A percentile compares a stretch with the other conserved stretches of the same genome.
Conservation (phyloP, 495 filamentous ascomycete genomes). For the Xylaria castorea region DNA sequence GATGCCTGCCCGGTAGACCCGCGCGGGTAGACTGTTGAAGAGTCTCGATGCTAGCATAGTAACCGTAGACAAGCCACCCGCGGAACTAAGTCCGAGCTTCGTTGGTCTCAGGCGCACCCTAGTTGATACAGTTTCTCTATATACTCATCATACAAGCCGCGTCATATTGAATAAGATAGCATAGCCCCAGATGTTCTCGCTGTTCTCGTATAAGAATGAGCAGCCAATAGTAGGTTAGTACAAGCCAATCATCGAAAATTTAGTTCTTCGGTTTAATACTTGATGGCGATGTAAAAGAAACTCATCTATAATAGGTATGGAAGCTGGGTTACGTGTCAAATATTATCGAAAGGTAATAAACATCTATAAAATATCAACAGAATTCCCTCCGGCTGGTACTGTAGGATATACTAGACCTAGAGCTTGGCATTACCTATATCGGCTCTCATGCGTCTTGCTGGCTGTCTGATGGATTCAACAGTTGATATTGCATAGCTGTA, state of each 20-base stretch:
- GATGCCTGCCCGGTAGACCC: not conserved
- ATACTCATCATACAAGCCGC: not conserved
- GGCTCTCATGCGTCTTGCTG: not conserved
- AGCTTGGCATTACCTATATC: not conserved
- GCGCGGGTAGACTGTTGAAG: not conserved
- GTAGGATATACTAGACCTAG: not conserved
- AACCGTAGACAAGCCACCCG: not conserved
- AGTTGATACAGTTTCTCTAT: not conserved
- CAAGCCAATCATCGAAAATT: no score
- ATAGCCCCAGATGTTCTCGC: not conserved
- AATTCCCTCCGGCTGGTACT: not conserved
- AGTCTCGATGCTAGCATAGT: not conserved
- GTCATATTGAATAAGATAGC: not conserved
- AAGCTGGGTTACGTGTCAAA: not conserved
- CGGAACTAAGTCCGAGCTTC: not conserved
- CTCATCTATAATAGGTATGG: not conserved
- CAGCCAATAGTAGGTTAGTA: not conserved
- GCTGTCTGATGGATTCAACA: not conserved
- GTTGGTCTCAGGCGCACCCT: not conserved
- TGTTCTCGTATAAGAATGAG: not conserved
- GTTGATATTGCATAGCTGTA: not conserved
- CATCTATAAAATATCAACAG: not conserved
- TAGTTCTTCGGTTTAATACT: not conserved
- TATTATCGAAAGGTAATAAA: not conserved
- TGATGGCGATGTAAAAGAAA: not conserved